Evolutionary conservation across 1,284 basidiomycete genomes (phyloP).

Genomic region (Irpex sp.): DNA sequence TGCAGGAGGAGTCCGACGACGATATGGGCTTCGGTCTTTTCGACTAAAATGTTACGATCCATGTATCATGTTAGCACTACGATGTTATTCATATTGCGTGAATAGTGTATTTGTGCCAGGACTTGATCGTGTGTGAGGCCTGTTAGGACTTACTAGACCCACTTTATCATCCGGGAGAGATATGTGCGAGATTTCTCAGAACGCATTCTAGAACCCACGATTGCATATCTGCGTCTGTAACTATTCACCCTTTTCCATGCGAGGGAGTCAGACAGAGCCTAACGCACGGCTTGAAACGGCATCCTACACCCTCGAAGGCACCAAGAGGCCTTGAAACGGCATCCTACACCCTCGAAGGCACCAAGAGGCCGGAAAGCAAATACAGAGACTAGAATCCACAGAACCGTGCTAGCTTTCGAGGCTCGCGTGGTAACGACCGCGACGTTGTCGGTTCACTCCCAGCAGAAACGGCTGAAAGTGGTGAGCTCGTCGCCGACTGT

Average conservation of each 20-base stretch:
- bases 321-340: too few relatives aligned
- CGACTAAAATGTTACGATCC: conserved; percentile 53
- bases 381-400: background rate
- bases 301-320: too few relatives aligned
- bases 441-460: background rate
- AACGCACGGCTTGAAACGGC: too few relatives aligned
- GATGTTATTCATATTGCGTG: conserved; percentile 1
- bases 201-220: too few relatives aligned
- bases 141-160: background rate
- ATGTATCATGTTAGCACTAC: conserved; percentile 8
- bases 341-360: background rate
- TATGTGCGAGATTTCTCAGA: too few relatives aligned
- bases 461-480: background rate
- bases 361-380: background rate
- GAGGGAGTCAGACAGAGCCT: background rate
- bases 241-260: too few relatives aligned
- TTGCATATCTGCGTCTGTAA: too few relatives aligned
- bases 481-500: too few relatives aligned
- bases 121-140: background rate
- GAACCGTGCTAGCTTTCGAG: background rate
- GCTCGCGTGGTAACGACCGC: background rate
- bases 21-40: conserved; percentile 95
- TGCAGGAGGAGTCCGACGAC: conserved; percentile 81
- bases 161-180: too few relatives aligned
- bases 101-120: background rate